Evolutionary conservation across 192 early-diverging fungal species (phyloP), one percentile per base, ranked within the genome.

Genomic region (Backusella circina): DNA sequence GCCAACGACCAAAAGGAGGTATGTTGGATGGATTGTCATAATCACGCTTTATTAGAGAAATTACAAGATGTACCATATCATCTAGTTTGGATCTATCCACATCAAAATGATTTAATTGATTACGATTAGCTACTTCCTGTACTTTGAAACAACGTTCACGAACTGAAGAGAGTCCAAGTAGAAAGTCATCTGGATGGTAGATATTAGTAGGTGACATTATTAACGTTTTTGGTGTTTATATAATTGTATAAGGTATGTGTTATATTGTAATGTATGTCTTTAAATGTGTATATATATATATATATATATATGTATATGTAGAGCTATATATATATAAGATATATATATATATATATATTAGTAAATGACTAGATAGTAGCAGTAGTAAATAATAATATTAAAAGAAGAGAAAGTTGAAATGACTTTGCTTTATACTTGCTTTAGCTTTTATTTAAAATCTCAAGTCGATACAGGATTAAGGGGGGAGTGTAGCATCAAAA

Each of bases 1-100:
- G 88, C 91, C 93, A 93, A 61, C 96, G 88, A n/a, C 93, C 90
- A 77, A 97, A 95, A 5, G 91, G 88, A 26, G 95, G 95, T 65
- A 96, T 94, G 47, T 77, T 47, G 70, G 94, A 91, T 36, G 95
- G 83, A 1, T 81, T 65, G 33, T 88, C 75, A 70, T 38, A 77
- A 41, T 81, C 80, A 7, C 80, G 80, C 28, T 73, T 76, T 31
- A 86, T 77, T 28, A 82, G 61, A 32, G 73, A 77, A 30, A 75
- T 65, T 7, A 98, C 89, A 65, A 85, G 81, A 38, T 92, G 88
- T 70, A 92, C 92, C 1, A 94, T 92, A 5, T 84, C 75, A 31
- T 85, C 81, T 8, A 98, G 79, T 75, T 91, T 91, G 50, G 72
- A 41, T 66, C 86, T 79, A 72, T 95, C 86, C n/a, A 96, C 79